Evolutionary conservation across 768 basidiomycete species (phyloP), one percentile per base, ranked within the genome.

Genomic region (Mycena sanguinolenta): DNA sequence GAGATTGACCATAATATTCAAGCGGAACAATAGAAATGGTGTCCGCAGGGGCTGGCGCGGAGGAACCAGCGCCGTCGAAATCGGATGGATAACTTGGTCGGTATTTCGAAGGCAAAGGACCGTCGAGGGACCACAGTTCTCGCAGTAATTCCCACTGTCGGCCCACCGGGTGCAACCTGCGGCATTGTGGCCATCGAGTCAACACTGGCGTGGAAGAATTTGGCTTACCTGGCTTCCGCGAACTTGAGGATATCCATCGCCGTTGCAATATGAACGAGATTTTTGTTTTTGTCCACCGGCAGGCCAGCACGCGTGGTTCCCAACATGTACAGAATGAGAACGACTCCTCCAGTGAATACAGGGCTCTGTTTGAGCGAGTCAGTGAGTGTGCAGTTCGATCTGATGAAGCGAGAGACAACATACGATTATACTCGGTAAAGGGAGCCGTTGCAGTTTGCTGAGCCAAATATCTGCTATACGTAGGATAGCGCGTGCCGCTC

Each of bases 401-500:
- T 36, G 7, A 46, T 21, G 8, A 46, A 46, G 44, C 21, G 5
- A n/a, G 30, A 16, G 38, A 10, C 4, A 10, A 34, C 62, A 21
- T 57, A 72, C 71, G 50, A 59, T 27, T 6, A 68, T 14, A 23
- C 32, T n/a, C 21, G 71, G 66, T 7, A 54, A 32, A 16, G 71
- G 52, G 4, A 68, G 27, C 23, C 62, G 30, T 19, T 68, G 60
- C 10, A 67, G 16, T 21, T 49, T 19, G 10, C 53, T 53, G 3
- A 71, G 57, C 71, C 71, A 72, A 9, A 65, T 58, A 57, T 87
- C 84, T 57, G 84, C 75, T 27, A 87, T 81, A 58, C 85, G 84
- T n/a, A 80, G 77, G 21, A 78, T 81, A 0, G 86, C 84, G 16
- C 87, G 80, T 10, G 88, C 84, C 3, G 88, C 87, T 65, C 85